Base-by-base conservation (phyloP, 2,329 filamentous ascomycete genomes). In the Mycosphaerella sp. region DNA sequence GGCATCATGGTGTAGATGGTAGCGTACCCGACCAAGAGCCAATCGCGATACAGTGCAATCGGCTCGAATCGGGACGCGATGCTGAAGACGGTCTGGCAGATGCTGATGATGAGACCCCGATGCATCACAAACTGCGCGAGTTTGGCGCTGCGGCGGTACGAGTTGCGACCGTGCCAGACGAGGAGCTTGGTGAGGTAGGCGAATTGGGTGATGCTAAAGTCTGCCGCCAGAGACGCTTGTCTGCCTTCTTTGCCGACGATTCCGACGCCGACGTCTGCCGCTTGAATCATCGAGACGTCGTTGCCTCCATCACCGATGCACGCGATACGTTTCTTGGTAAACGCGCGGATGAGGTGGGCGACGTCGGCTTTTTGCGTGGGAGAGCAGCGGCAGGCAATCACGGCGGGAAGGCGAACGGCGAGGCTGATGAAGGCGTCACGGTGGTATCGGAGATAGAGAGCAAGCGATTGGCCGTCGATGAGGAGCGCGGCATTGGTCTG, bases 201-300 rank as follows among this genome's bases (percentile, higher is more conserved):
- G 72, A 98, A 98, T 66, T 96, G 91, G 56, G 90, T 89, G 63
- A 98, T 95, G 55, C 87, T 93, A 72, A 98, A 98, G 70, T 98
- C 93, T 9, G 93, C 95, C 0, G 95, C 95, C 45, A 98, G 79
- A 67, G 87, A 93, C 36, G 93, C 93, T 75, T 98, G 93, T 21
- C 89, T 84, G 34, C 93, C 93, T 75, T 98, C 93, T 75, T 98
- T 98, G 56, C 93, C 93, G 0, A 97, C 93, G 58, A 98, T 98
- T 57, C 93, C 93, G 26, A 98, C 92, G 57, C 95, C 95, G 0
- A 98, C 91, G 66, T 98, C 93, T 0, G 95, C 93, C 6, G 93
- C 92, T 76, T 97, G 93, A 63, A 98, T 98, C 93, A 98, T 98
- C 62, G 86, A 92, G 4, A 98, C 93, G 69, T 98, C 95, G 72